Evolutionary conservation across 139 green algal genomes (phyloP).

Genomic region (Eudorina sp.): DNA sequence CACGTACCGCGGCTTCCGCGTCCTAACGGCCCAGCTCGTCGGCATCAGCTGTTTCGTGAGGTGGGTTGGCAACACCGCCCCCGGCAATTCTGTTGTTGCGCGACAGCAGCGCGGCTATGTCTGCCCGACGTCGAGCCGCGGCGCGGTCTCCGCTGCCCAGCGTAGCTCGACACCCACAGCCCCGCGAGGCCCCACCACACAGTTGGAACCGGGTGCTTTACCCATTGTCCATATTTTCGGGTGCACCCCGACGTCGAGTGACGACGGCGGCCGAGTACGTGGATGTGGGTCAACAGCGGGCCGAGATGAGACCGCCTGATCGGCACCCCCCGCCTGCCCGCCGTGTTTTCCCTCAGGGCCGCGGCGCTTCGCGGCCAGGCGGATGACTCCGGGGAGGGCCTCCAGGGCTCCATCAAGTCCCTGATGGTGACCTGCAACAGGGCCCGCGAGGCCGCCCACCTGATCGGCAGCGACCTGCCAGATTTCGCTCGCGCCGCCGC

Average conservation of each 20-base stretch:
- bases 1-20: slow-evolving; percentile 21
- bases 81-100: too few relatives aligned
- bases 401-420: neutral
- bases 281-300: too few relatives aligned
- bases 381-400: neutral
- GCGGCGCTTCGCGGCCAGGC: neutral
- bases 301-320: too few relatives aligned
- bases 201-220: too few relatives aligned
- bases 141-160: too few relatives aligned
- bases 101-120: too few relatives aligned
- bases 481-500: slow-evolving; percentile 15
- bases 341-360: neutral
- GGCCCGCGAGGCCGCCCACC: slow-evolving; percentile 1
- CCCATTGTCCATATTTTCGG: too few relatives aligned
- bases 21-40: slow-evolving; percentile 12
- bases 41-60: neutral
- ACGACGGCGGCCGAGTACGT: too few relatives aligned
- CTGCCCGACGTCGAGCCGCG: too few relatives aligned
- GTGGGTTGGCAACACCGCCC: slow-evolving; percentile 8
- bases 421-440: neutral
- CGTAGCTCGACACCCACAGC: too few relatives aligned
- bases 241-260: too few relatives aligned
- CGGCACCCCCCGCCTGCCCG: neutral
- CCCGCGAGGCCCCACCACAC: too few relatives aligned
- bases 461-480: slow-evolving; percentile 28